These are phyloP conservation scores for Leccinum variicolor DNA, from an alignment of 768 basidiomycete species.

Conservation along the genomic window DNA sequence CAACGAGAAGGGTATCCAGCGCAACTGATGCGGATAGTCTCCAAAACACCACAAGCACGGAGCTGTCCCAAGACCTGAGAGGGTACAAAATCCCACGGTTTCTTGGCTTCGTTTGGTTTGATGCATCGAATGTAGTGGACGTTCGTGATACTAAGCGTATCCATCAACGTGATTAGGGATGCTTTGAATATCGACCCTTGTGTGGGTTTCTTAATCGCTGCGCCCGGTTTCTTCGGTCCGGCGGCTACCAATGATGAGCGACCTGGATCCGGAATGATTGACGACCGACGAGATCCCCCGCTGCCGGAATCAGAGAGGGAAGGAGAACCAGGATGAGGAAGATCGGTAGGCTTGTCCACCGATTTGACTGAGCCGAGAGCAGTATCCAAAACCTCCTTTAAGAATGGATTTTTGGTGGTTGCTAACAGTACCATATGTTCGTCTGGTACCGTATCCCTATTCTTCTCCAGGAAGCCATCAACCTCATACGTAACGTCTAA, in stretches of 20 bases:
- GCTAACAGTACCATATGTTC: constrained; percentile 92
- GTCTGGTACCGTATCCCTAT: constrained; percentile 97
- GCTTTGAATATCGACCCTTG: constrained; percentile 98
- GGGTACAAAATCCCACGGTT: constrained; percentile 94
- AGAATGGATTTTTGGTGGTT: constrained; percentile 84
- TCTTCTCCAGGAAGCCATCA: constrained; percentile 98
- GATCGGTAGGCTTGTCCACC: constrained; percentile 43
- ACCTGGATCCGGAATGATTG: constrained; percentile 85
- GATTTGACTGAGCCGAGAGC: constrained; percentile 73
- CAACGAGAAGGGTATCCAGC: constrained; percentile 98
- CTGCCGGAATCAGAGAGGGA: constrained; percentile 76
- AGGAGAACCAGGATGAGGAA: constrained; percentile 70
- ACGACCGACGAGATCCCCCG: constrained; percentile 74
- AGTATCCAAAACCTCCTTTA: constrained; percentile 92
- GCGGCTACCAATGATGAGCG: constrained; percentile 64
- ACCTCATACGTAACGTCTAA: constrained; percentile 98
- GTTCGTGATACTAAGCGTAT: constrained; percentile 94
- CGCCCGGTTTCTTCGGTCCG: constrained; percentile 60
- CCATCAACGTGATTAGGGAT: constrained; percentile 91
- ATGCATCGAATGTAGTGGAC: constrained; percentile 99
- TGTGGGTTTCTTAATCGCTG: constrained; percentile 84
- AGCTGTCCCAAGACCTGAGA: constrained; percentile 94
- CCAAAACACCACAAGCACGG: constrained; percentile 96
- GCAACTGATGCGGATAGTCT: constrained; percentile 98
- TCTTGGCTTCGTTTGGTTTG: constrained; percentile 97